Evolutionary conservation across 2,329 filamentous ascomycete genomes (phyloP).

Genomic region (Cladobotryum protrusum): DNA sequence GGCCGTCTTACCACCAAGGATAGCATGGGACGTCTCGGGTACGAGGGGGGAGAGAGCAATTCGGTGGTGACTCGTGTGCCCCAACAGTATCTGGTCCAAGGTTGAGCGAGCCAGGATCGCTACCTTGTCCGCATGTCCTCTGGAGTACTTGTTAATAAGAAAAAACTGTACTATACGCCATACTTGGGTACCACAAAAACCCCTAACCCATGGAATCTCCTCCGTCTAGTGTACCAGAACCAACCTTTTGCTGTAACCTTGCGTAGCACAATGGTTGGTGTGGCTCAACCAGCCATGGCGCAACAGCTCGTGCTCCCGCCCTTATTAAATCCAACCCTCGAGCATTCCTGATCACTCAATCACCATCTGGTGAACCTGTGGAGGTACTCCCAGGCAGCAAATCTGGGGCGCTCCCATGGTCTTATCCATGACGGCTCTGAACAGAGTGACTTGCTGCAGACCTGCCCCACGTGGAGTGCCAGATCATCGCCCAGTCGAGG

Average conservation of each 20-base stretch:
- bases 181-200: no score
- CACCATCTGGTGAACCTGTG: not conserved
- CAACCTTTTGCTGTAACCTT: not conserved
- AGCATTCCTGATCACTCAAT: no score
- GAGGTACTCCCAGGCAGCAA: not conserved
- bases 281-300: no score
- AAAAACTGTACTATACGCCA: no score
- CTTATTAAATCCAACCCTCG: not conserved
- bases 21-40: constrained; percentile 5
- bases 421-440: not conserved
- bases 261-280: not conserved
- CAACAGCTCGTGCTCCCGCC: no score
- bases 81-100: no score
- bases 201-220: not conserved
- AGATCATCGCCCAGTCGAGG: not conserved
- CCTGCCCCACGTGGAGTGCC: not conserved
- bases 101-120: not conserved
- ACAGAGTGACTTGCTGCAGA: not conserved
- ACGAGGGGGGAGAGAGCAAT: constrained; percentile 3
- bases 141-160: not conserved
- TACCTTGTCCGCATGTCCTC: not conserved
- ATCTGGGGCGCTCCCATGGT: not conserved
- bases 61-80: not conserved
- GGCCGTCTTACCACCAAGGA: constrained; percentile 8
- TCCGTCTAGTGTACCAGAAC: not conserved